phyloP scores from a whole-genome alignment of 164 flowering plant genomes.

The Vitis riparia region DNA sequence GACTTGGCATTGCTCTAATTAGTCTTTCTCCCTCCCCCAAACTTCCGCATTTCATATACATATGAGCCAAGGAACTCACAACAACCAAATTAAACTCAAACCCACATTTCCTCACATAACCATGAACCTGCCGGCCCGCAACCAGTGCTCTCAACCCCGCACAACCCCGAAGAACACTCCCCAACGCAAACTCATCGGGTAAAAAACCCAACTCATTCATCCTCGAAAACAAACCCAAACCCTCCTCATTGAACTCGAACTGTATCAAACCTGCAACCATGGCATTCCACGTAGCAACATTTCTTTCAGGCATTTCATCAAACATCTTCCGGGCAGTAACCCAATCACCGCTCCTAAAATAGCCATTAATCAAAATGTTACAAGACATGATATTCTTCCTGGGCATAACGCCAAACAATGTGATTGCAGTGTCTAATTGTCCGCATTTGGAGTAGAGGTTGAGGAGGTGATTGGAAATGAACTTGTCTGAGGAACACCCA shows the following conservation, averaged over 20 bases:
- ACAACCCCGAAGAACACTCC: constrained; percentile 56
- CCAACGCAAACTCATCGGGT: constrained; percentile 51
- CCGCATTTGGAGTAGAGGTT: constrained; percentile 61
- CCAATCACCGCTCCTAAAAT: constrained; percentile 49
- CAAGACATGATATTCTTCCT: constrained; percentile 60
- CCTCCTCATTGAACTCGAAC: constrained; percentile 55
- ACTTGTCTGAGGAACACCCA: constrained; percentile 57
- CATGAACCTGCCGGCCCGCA: constrained; percentile 53
- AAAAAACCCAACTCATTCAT: constrained; percentile 45
- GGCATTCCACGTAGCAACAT: constrained; percentile 71
- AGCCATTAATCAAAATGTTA: constrained; percentile 64
- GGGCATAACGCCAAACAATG: constrained; percentile 49
- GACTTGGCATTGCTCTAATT: constrained; percentile 49
- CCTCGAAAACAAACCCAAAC: constrained; percentile 43
- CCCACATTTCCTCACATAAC: constrained; percentile 47
- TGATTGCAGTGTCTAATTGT: constrained; percentile 22
- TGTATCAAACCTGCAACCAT: constrained; percentile 59
- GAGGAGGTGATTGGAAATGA: constrained; percentile 59
- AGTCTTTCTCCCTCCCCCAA: constrained; percentile 59
- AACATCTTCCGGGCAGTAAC: constrained; percentile 52
- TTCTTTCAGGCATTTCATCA: constrained; percentile 60
- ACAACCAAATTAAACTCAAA: constrained; percentile 51
- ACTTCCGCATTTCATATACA: constrained; percentile 71
- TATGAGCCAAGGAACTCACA: constrained; percentile 71
- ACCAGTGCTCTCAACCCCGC: constrained; percentile 42